Evolutionary conservation across 805 yeast species (phyloP).

Genomic region (Torulaspora indica): DNA sequence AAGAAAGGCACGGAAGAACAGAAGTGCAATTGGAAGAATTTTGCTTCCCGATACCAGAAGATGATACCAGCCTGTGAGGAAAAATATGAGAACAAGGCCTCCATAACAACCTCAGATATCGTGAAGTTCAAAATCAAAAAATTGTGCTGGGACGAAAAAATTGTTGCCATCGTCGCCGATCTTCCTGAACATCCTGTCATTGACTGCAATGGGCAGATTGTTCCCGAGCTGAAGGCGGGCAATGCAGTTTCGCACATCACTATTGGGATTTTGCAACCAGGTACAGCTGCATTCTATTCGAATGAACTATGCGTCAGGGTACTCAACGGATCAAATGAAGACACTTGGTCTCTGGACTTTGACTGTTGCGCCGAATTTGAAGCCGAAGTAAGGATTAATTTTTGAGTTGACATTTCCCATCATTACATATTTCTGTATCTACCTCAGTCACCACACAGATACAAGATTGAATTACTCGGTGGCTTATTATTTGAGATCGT

Average conservation of each 20-base stretch:
- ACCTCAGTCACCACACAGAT: background rate
- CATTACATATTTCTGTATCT: background rate
- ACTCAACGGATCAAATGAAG: conserved; percentile 1
- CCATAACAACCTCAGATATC: conserved; percentile 21
- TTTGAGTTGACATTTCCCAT: conserved; percentile 9
- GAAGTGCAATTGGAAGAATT: conserved; percentile 31
- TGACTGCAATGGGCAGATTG: conserved; percentile 12
- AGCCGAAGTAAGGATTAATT: conserved; percentile 21
- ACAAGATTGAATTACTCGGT: background rate
- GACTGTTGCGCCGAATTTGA: conserved; percentile 12
- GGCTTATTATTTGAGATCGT: conserved; percentile 13
- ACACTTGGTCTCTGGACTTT: conserved; percentile 13
- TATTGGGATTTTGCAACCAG: conserved; percentile 50
- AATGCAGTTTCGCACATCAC: conserved; percentile 66
- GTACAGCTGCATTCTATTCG: conserved; percentile 50
- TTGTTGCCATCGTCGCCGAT: conserved; percentile 53
- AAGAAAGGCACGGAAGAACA: conserved; percentile 30
- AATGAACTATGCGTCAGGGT: conserved; percentile 38
- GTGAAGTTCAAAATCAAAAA: conserved; percentile 42
- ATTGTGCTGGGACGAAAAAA: conserved; percentile 47
- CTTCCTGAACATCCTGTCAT: conserved; percentile 14
- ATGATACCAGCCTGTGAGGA: conserved; percentile 7
- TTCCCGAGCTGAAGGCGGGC: conserved; percentile 31
- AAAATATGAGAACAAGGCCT: conserved; percentile 14
- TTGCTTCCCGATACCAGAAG: conserved; percentile 21